A percentile compares a stretch with the other conserved stretches of the same genome.
Conservation (phyloP, 2,329 filamentous ascomycete genomes). For the Alternaria sp. region DNA sequence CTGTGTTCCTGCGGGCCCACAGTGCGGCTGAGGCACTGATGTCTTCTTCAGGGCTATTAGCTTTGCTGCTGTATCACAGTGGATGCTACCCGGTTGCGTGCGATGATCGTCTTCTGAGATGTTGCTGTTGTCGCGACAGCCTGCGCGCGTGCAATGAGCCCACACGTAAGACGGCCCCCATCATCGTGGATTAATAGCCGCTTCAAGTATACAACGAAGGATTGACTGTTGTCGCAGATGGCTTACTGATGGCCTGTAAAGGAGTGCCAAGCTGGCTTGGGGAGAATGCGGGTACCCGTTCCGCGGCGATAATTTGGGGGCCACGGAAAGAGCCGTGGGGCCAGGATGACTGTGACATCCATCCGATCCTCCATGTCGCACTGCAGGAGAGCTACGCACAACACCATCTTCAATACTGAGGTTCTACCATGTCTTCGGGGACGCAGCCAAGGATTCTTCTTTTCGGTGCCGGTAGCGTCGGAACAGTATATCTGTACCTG, state of each 20-base stretch:
- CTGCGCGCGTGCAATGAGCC: neutral
- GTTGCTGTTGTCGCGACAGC: neutral
- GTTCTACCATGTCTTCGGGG: slow-evolving; percentile 1
- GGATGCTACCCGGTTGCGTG: neutral
- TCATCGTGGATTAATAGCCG: neutral
- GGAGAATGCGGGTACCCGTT: neutral
- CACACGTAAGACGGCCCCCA: neutral
- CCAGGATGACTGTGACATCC: neutral
- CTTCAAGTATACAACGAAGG: neutral
- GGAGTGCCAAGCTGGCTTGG: neutral
- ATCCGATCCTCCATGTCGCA: neutral
- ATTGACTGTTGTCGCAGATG: neutral
- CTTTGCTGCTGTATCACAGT: neutral
- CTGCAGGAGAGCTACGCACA: neutral
- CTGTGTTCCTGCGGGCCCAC: neutral
- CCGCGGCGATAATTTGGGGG: neutral
- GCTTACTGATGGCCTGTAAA: slow-evolving; percentile 4
- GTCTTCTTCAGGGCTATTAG: neutral
- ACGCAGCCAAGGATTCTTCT: slow-evolving; percentile 39
- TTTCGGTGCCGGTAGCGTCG: slow-evolving; percentile 54
- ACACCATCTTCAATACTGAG: neutral
- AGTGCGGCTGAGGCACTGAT: slow-evolving; percentile 2
- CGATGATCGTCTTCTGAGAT: neutral
- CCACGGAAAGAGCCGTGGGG: neutral
- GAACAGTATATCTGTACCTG: slow-evolving; percentile 52